Percentiles rank a stretch among this genome's conserved stretches.
Conservation (phyloP, 805 yeast species). For the Candida nitratophila region DNA sequence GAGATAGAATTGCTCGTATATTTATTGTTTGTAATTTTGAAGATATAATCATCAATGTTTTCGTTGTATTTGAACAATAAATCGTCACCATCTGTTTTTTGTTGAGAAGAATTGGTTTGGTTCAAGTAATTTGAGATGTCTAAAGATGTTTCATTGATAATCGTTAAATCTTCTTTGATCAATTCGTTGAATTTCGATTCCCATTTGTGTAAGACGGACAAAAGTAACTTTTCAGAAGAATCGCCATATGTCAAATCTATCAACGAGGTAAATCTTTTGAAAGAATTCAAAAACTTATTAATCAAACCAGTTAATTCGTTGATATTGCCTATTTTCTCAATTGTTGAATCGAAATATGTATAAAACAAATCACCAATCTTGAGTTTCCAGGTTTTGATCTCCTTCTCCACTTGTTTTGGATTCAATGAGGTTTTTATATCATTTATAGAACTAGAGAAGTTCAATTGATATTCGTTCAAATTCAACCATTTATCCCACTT, state of each 20-base stretch:
- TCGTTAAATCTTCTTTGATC: constrained; percentile 9
- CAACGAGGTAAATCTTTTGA: constrained; percentile 25
- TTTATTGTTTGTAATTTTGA: neutral
- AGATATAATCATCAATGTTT: constrained; percentile 10
- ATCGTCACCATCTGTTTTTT: constrained; percentile 10
- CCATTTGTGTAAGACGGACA: constrained; percentile 15
- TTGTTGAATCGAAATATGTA: constrained; percentile 1
- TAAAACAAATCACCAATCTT: constrained; percentile 12
- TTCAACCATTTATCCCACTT: constrained; percentile 24
- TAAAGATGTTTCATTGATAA: constrained; percentile 13
- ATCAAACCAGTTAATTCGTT: constrained; percentile 12
- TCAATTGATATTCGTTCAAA: constrained; percentile 10
- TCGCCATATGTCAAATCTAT: constrained; percentile 10
- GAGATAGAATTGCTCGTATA: constrained; percentile 3
- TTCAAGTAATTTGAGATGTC: constrained; percentile 11
- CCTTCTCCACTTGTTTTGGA: constrained; percentile 3
- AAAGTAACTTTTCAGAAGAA: constrained; percentile 6
- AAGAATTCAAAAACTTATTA: constrained; percentile 16
- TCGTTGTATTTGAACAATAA: constrained; percentile 15
- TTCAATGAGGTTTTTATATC: constrained; percentile 9
- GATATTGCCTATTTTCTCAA: constrained; percentile 9
- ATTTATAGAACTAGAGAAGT: constrained; percentile 12
- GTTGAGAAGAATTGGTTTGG: constrained; percentile 4
- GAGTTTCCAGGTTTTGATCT: constrained; percentile 15
- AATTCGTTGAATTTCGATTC: constrained; percentile 6